These are phyloP conservation scores for Acer negundo DNA, from an alignment of 345 rosid genomes.

Conservation along the genomic window DNA sequence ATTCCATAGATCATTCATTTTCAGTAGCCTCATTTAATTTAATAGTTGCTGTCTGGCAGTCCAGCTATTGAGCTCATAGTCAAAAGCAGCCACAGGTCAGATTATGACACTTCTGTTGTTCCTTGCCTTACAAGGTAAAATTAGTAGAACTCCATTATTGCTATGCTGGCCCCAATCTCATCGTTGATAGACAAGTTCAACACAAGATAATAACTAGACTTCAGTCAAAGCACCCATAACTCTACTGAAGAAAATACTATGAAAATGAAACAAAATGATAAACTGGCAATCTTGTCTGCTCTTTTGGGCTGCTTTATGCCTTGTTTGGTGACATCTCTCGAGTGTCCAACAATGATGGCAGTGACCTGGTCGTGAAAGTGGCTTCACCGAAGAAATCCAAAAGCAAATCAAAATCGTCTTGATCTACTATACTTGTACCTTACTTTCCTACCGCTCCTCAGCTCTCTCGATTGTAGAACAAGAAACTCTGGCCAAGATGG, in stretches of 20 bases:
- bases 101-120: neutral
- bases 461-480: neutral
- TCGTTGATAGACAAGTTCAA: neutral
- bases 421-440: slow-evolving; percentile 15
- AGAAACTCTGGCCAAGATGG: neutral
- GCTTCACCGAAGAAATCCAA: neutral
- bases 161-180: too few species aligned
- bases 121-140: neutral
- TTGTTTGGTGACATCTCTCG: slow-evolving; percentile 5
- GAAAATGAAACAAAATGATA: neutral
- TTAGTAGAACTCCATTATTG: neutral
- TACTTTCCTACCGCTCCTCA: slow-evolving; percentile 14
- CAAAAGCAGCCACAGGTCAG: neutral
- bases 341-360: slow-evolving; percentile 2
- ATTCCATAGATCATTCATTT: too few species aligned
- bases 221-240: too few species aligned
- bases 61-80: neutral
- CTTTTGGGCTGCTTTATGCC: slow-evolving; percentile 22
- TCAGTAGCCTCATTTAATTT: too few species aligned
- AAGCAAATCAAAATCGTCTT: slow-evolving; percentile 12
- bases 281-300: neutral
- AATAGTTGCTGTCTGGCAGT: neutral
- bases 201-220: too few species aligned
- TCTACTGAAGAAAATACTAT: too few species aligned
- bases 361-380: neutral